Percentiles rank a stretch among this genome's conserved stretches.
Evolutionary conservation across 768 basidiomycete genomes (phyloP).

Genomic region (Lactifluus rugatus): DNA sequence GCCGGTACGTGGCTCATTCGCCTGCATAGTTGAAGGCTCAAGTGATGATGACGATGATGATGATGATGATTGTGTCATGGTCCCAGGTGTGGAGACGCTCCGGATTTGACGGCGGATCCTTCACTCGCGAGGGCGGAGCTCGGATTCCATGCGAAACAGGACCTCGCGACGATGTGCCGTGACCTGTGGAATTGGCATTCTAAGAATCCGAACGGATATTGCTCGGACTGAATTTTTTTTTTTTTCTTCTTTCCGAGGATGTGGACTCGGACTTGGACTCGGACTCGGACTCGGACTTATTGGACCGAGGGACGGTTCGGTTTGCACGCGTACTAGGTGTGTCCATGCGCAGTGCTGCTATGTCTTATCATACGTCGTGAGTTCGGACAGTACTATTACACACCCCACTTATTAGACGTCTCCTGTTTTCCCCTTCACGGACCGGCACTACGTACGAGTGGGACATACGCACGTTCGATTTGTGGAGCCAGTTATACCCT

Average conservation of each 20-base stretch:
- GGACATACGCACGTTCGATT: neutral
- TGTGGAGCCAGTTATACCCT: conserved; percentile 6
- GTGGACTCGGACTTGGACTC: neutral
- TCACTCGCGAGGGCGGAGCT: conserved; percentile 85
- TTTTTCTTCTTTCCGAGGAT: neutral
- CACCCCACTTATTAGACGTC: conserved; percentile 1
- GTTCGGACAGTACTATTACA: conserved; percentile 6
- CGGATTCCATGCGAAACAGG: conserved; percentile 74
- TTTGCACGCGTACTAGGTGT: neutral
- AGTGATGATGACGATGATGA: too few relatives aligned
- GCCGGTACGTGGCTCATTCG: conserved; percentile 50
- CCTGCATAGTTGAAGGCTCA: neutral
- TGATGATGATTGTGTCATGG: neutral
- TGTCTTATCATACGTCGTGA: conserved; percentile 4
- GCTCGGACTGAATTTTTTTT: conserved; percentile 4
- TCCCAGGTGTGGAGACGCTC: conserved; percentile 85
- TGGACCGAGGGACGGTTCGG: neutral
- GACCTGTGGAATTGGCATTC: conserved; percentile 99
- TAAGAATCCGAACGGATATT: conserved; percentile 79
- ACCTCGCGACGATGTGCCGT: conserved; percentile 86
- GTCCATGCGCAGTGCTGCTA: neutral
- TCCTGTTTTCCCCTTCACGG: neutral
- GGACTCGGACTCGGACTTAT: neutral
- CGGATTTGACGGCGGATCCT: conserved; percentile 92
- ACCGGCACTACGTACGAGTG: neutral